These are phyloP conservation scores for Penicillium verhagenii DNA, from an alignment of 495 filamentous ascomycete genomes.

Conservation along the genomic window DNA sequence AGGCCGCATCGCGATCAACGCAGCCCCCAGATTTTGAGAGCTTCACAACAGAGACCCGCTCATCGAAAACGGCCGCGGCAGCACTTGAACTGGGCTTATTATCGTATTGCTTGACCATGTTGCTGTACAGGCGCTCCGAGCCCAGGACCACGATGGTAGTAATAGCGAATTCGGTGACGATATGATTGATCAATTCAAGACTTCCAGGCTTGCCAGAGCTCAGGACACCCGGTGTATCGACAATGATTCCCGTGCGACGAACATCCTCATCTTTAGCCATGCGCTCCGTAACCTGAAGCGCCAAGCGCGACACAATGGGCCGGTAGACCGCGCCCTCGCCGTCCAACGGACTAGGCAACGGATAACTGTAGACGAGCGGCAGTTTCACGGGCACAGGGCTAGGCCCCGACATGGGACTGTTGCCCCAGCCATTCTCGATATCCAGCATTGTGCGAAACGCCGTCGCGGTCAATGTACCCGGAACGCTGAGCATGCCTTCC, in stretches of 20 bases:
- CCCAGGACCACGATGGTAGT: slow-evolving; percentile 81
- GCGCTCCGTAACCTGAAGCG: slow-evolving; percentile 73
- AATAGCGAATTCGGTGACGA: slow-evolving; percentile 83
- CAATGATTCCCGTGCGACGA: slow-evolving; percentile 71
- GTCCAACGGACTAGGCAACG: slow-evolving; percentile 65
- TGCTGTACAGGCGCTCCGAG: slow-evolving; percentile 75
- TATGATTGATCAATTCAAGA: slow-evolving; percentile 76
- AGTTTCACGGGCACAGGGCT: slow-evolving; percentile 85
- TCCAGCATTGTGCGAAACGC: slow-evolving; percentile 84
- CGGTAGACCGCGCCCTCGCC: slow-evolving; percentile 72
- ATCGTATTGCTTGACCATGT: slow-evolving; percentile 71
- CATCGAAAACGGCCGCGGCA: slow-evolving; percentile 46
- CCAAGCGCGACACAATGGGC: slow-evolving; percentile 72
- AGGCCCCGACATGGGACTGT: slow-evolving; percentile 85
- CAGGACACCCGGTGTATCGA: slow-evolving; percentile 79
- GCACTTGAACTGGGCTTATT: slow-evolving; percentile 57
- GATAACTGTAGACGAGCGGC: slow-evolving; percentile 90
- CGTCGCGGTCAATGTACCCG: slow-evolving; percentile 80
- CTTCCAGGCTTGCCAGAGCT: slow-evolving; percentile 56
- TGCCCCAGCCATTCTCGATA: slow-evolving; percentile 88
- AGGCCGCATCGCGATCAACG: slow-evolving; percentile 73
- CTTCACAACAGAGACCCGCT: slow-evolving; percentile 69
- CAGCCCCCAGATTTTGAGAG: slow-evolving; percentile 87
- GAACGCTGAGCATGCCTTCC: slow-evolving; percentile 82
- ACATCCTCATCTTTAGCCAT: slow-evolving; percentile 74